Evolutionary conservation across 768 basidiomycete species (phyloP).

Genomic region (Neoboletus brunneissimus): DNA sequence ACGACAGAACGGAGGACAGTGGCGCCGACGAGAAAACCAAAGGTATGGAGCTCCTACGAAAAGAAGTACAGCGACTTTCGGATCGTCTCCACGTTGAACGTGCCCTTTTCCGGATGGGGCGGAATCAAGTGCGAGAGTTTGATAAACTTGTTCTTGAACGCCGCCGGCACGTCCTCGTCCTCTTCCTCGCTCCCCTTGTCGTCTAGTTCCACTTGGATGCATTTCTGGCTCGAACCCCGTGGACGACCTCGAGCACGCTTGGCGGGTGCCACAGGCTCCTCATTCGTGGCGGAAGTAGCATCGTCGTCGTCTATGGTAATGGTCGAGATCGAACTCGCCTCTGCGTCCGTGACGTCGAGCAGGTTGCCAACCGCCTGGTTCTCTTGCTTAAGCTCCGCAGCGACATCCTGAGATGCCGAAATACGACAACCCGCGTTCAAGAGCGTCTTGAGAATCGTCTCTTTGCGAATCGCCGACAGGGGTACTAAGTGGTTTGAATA

Average conservation of each 20-base stretch:
- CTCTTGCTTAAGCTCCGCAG: conserved; percentile 21
- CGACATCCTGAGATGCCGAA: conserved; percentile 40
- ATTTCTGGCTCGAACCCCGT: conserved; percentile 19
- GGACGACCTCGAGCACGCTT: conserved; percentile 22
- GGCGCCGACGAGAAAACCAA: background rate
- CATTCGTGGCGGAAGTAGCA: background rate
- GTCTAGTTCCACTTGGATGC: conserved; percentile 6
- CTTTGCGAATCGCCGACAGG: conserved; percentile 42
- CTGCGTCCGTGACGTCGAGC: conserved; percentile 39
- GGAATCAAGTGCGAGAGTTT: conserved; percentile 74
- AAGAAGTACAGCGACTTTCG: conserved; percentile 90
- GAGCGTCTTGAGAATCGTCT: conserved; percentile 40
- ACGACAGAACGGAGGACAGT: background rate
- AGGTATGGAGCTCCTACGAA: conserved; percentile 49
- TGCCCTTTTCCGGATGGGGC: conserved; percentile 78
- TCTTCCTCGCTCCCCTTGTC: conserved; percentile 9
- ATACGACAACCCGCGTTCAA: conserved; percentile 45
- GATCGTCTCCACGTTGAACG: conserved; percentile 80
- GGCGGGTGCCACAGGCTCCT: background rate
- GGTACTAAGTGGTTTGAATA: conserved; percentile 75
- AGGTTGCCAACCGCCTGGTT: conserved; percentile 31
- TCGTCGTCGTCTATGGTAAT: conserved; percentile 10
- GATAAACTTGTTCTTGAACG: conserved; percentile 60
- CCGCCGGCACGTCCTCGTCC: conserved; percentile 24
- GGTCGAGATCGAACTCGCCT: conserved; percentile 32